Conservation (phyloP, 169 alveolate genomes). For the Plasmodium knowlesi region DNA sequence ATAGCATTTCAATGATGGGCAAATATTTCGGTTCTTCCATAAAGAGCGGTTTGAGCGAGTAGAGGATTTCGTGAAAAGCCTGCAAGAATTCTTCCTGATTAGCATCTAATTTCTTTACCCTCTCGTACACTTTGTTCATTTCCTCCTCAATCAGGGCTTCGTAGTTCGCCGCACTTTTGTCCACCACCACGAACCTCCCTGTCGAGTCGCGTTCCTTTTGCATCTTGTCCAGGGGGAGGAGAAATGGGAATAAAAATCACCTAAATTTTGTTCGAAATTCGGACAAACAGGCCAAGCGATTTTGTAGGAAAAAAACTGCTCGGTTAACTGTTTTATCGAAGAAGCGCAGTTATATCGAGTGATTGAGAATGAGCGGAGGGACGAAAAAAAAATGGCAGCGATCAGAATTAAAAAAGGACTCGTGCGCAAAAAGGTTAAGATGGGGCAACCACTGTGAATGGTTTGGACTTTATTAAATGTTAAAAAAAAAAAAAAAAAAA, state of each 20-base stretch:
- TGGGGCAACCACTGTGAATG: neutral
- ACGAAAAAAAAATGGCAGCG: neutral
- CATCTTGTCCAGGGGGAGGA: neutral
- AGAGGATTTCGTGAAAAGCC: conserved; percentile 81
- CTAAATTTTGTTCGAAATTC: neutral
- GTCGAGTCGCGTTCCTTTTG: neutral
- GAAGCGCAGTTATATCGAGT: neutral
- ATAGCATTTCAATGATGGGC: conserved; percentile 77
- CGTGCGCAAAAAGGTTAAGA: neutral
- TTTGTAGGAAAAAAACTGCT: neutral
- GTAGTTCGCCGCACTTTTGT: conserved; percentile 24
- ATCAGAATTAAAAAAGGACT: neutral
- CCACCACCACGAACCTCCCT: conserved; percentile 35
- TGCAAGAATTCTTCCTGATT: conserved; percentile 78
- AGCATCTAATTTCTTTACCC: conserved; percentile 72
- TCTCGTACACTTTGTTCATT: conserved; percentile 59
- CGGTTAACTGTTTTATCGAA: neutral
- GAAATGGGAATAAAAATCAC: neutral
- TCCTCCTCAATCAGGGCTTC: conserved; percentile 58
- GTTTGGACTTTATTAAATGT: neutral
- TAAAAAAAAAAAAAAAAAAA: neutral
- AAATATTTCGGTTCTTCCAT: conserved; percentile 80
- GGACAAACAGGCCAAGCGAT: neutral
- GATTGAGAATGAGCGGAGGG: too few species aligned
- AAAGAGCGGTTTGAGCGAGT: conserved; percentile 78